These are phyloP conservation scores for Boletus rex-veris DNA, from an alignment of 768 basidiomycete species.

Conservation along the genomic window DNA sequence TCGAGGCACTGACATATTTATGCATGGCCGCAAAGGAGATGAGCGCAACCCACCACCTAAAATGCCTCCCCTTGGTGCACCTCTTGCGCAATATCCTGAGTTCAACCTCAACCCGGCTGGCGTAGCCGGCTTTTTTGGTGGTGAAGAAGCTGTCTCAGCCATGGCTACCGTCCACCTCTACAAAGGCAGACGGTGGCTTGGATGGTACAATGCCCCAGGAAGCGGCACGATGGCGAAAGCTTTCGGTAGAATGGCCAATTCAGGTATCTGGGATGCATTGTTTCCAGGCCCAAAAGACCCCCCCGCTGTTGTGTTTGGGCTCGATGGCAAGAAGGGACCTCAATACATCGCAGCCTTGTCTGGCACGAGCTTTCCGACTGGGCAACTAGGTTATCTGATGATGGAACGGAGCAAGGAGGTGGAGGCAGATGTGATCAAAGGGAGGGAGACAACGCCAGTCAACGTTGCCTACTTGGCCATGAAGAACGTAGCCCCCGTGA, in stretches of 20 bases:
- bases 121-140: constrained; percentile 36
- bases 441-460: constrained; percentile 8
- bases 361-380: constrained; percentile 25
- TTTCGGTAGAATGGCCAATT: constrained; percentile 31
- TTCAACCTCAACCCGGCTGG: constrained; percentile 29
- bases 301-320: constrained; percentile 25
- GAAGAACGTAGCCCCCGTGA: background rate
- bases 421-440: background rate
- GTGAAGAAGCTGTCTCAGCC: constrained; percentile 34
- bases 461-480: constrained; percentile 21
- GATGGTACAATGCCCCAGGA: constrained; percentile 37
- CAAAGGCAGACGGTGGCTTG: constrained; percentile 30
- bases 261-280: constrained; percentile 31
- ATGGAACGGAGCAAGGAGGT: constrained; percentile 12
- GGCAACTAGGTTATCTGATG: constrained; percentile 29
- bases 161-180: constrained; percentile 34
- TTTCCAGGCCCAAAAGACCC: constrained; percentile 29
- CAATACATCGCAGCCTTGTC: constrained; percentile 28
- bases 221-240: constrained; percentile 31
- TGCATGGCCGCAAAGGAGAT: background rate
- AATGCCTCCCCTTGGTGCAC: constrained; percentile 11
- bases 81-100: constrained; percentile 1
- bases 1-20: background rate
- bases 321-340: constrained; percentile 31
- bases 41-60: background rate